Conservation (phyloP, 352 stramenopile species). For the Phytophthora colocasiae region DNA sequence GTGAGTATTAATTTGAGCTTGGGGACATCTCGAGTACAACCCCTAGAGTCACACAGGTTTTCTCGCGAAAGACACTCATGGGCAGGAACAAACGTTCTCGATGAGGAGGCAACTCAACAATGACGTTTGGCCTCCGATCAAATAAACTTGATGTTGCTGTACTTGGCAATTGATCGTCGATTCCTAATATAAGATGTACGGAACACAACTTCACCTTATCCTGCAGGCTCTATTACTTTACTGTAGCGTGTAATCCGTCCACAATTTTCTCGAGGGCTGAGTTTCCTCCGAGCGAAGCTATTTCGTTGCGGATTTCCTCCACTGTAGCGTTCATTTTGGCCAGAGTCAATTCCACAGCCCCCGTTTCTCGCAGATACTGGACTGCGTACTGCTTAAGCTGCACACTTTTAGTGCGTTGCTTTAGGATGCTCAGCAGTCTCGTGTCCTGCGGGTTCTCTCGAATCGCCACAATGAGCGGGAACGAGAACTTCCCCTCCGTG, state of each 20-base stretch:
- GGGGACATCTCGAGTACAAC: slow-evolving; percentile 4
- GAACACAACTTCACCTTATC: no score
- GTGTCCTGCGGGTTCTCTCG: slow-evolving; percentile 77
- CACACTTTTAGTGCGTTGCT: slow-evolving; percentile 95
- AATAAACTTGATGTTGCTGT: no score
- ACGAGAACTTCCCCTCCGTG: slow-evolving; percentile 98
- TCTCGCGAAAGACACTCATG: slow-evolving; percentile 1
- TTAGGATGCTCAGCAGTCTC: slow-evolving; percentile 95
- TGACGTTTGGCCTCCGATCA: background rate
- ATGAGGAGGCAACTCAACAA: background rate
- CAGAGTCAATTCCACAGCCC: slow-evolving; percentile 62
- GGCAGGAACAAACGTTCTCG: background rate
- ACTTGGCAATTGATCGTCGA: no score
- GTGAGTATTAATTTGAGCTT: slow-evolving; percentile 5
- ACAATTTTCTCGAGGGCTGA: slow-evolving; percentile 65
- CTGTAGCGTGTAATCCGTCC: slow-evolving; percentile 52
- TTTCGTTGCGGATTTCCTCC: slow-evolving; percentile 53
- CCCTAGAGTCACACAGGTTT: background rate
- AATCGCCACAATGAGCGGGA: slow-evolving; percentile 88
- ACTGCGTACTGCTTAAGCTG: slow-evolving; percentile 96
- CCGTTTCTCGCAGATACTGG: slow-evolving; percentile 79
- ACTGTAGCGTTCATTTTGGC: slow-evolving; percentile 64
- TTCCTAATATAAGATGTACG: no score
- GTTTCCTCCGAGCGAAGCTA: slow-evolving; percentile 66
- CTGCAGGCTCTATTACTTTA: slow-evolving; percentile 36